These are phyloP conservation scores for Colletotrichum phormii DNA, from an alignment of 2,329 filamentous ascomycete genomes.

Conservation along the genomic window DNA sequence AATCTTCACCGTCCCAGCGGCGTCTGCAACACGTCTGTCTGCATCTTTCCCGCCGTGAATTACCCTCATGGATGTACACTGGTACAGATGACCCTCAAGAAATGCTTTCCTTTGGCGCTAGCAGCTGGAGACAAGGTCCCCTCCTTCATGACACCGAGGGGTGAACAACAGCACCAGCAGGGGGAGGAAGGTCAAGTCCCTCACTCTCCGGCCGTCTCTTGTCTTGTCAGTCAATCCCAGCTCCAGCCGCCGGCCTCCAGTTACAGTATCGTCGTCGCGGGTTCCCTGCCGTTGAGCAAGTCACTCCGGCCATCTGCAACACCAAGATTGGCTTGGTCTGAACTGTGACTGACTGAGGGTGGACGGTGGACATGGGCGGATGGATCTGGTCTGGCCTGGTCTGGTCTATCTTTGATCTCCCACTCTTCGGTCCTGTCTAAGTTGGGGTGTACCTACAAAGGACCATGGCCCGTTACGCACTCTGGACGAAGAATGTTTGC, in stretches of 20 bases:
- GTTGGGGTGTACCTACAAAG: constrained; percentile 11
- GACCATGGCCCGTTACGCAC: neutral
- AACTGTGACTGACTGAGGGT: neutral
- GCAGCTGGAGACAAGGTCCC: constrained; percentile 35
- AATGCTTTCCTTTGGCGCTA: constrained; percentile 25
- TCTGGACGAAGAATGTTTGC: constrained; percentile 8
- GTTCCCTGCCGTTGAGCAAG: constrained; percentile 1
- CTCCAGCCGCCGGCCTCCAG: neutral
- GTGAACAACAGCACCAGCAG: neutral
- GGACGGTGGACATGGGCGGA: constrained; percentile 4
- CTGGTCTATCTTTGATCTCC: neutral
- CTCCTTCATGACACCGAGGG: constrained; percentile 31
- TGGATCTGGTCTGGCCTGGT: constrained; percentile 23
- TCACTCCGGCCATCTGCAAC: neutral
- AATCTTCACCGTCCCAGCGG: constrained; percentile 1
- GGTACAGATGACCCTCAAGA: constrained; percentile 7
- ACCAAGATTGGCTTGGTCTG: neutral
- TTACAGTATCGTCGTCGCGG: constrained; percentile 8
- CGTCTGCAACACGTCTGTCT: constrained; percentile 6
- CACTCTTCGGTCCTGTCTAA: neutral
- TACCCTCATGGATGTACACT: constrained; percentile 2
- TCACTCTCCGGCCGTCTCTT: neutral
- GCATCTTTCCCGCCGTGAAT: neutral
- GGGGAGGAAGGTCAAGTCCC: neutral
- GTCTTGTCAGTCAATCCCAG: neutral